phyloP scores from a whole-genome alignment of 129 eudicot species.

The Arctium minus region DNA sequence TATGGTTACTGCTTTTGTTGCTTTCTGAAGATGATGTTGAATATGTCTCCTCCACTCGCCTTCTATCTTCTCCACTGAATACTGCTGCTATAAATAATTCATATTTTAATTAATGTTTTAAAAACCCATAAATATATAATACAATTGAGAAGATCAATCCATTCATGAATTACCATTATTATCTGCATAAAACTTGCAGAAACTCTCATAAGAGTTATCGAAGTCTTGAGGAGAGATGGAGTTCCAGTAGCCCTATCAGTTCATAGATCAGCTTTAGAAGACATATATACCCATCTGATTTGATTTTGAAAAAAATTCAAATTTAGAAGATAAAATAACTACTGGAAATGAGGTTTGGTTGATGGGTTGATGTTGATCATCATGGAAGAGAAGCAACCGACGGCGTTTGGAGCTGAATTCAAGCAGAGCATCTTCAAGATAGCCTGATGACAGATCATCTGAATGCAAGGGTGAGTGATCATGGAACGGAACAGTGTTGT shows the following conservation, averaged over 20 bases:
- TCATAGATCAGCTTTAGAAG: background rate
- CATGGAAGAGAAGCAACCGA: background rate
- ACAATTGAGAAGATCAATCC: background rate
- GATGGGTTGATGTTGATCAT: background rate
- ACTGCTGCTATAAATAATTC: background rate
- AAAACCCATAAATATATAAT: background rate
- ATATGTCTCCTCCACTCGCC: background rate
- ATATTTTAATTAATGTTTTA: background rate
- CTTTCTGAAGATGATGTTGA: conserved; percentile 10
- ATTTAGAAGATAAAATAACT: background rate
- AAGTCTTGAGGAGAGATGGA: background rate
- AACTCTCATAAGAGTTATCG: background rate
- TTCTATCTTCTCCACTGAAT: background rate
- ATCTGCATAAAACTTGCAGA: conserved; percentile 3
- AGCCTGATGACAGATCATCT: conserved; percentile 1
- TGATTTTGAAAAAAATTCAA: background rate
- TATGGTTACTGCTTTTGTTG: background rate
- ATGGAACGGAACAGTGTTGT: background rate
- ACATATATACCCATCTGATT: background rate
- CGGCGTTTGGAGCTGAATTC: conserved; percentile 13
- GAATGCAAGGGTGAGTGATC: background rate
- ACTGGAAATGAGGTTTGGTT: background rate
- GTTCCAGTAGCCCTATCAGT: conserved; percentile 6
- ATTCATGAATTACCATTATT: background rate
- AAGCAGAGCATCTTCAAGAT: conserved; percentile 12